Evolutionary conservation across 148 eudicot genomes (phyloP).

Genomic region (Arctostaphylos glauca): DNA sequence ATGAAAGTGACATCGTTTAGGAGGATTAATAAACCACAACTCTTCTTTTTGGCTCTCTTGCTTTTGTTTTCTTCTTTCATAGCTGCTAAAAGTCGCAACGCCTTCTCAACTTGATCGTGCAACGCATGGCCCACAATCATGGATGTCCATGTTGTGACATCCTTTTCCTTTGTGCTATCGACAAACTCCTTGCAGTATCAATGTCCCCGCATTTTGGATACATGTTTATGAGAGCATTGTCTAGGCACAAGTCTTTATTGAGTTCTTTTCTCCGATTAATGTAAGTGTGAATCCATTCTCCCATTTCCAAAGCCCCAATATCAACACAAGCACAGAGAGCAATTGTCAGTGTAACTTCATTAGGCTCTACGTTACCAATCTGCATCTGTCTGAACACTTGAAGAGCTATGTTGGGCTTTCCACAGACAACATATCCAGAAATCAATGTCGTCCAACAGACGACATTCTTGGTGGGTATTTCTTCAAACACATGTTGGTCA

Average conservation of each 20-base stretch:
- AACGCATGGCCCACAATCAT: slow-evolving; percentile 56
- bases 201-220: slow-evolving; percentile 49
- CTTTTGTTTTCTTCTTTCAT: slow-evolving; percentile 26
- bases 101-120: slow-evolving; percentile 39
- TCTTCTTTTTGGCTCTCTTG: slow-evolving; percentile 1
- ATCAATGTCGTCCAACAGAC: slow-evolving; percentile 48
- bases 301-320: slow-evolving; percentile 41
- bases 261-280: slow-evolving; percentile 17
- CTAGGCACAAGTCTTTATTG: slow-evolving; percentile 24
- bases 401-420: slow-evolving; percentile 31
- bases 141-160: slow-evolving; percentile 55
- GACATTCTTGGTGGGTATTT: slow-evolving; percentile 37
- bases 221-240: slow-evolving; percentile 41
- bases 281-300: slow-evolving; percentile 39
- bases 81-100: slow-evolving; percentile 35
- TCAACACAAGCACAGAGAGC: slow-evolving; percentile 44
- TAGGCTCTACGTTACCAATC: slow-evolving; percentile 30
- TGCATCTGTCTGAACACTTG: slow-evolving; percentile 37
- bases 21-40: slow-evolving; percentile 7
- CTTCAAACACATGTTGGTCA: slow-evolving; percentile 40
- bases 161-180: slow-evolving; percentile 25
- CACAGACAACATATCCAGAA: slow-evolving; percentile 32
- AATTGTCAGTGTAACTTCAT: slow-evolving; percentile 41
- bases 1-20: slow-evolving; percentile 48
- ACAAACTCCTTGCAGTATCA: slow-evolving; percentile 30